Evolutionary conservation across 2,329 filamentous ascomycete genomes (phyloP).

Genomic region (Phaeosphaeriaceae sp.): DNA sequence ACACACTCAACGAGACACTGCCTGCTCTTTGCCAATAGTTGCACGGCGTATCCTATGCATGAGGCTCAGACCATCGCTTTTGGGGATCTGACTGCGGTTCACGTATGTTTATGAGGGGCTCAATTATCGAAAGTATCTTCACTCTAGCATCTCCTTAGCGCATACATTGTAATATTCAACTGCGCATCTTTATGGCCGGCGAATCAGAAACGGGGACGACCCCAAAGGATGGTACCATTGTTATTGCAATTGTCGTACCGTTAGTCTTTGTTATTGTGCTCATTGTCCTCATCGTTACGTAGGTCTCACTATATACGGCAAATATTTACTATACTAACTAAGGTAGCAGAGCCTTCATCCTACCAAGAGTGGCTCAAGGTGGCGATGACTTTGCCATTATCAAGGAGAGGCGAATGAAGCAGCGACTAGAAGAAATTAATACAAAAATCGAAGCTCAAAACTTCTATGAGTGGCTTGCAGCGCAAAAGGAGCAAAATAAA

Average conservation of each 20-base stretch:
- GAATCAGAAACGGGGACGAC: slow-evolving; percentile 10
- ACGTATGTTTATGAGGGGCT: slow-evolving; percentile 3
- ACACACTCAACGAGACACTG: slow-evolving; percentile 5
- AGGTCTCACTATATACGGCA: background rate
- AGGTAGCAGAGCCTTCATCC: slow-evolving; percentile 28
- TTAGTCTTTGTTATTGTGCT: slow-evolving; percentile 40
- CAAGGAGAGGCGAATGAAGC: slow-evolving; percentile 32
- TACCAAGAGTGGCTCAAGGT: slow-evolving; percentile 21
- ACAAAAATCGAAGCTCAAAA: slow-evolving; percentile 36
- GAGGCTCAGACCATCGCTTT: slow-evolving; percentile 16
- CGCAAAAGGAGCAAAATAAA: slow-evolving; percentile 29
- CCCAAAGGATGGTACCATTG: slow-evolving; percentile 20
- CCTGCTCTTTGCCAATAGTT: slow-evolving; percentile 8
- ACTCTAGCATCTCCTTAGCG: background rate
- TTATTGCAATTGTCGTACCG: slow-evolving; percentile 42
- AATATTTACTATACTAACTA: slow-evolving; percentile 8
- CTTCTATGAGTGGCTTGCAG: slow-evolving; percentile 42
- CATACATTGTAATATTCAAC: background rate
- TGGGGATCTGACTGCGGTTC: slow-evolving; percentile 5
- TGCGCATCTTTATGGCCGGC: slow-evolving; percentile 19
- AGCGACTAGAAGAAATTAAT: slow-evolving; percentile 41
- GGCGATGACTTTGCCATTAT: slow-evolving; percentile 15
- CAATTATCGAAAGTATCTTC: background rate
- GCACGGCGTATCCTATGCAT: slow-evolving; percentile 20
- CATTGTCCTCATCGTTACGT: slow-evolving; percentile 40